Evolutionary conservation across 345 rosid genomes (phyloP), one percentile per base, ranked within the genome.

Genomic region (Eutrema japonicum): DNA sequence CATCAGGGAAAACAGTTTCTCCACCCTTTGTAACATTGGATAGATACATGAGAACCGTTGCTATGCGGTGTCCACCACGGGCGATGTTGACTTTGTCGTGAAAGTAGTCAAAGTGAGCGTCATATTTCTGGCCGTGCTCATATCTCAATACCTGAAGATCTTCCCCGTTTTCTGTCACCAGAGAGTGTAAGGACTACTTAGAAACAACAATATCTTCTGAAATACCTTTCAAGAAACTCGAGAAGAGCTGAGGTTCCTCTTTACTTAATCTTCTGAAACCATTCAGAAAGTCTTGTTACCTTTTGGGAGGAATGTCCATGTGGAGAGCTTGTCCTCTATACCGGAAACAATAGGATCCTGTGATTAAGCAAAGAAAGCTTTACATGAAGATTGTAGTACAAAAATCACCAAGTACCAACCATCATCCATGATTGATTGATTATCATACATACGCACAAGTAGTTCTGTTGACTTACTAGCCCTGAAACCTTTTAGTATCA

Each of bases 281-380:
- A 70, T 26, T 57, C 29, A 58, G 29, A 37, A 36, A 29, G 70
- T 45, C 18, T 32, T 29, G 48, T 59, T 69, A 94, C 96, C 98
- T 89, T 88, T 94, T 66, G 97, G 98, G 58, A 94, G 98, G 73
- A 94, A 94, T 33, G 98, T 86, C 97, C 98, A 94, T 50, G 96
- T 82, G 41, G 95, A 81, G 71, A 94, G 88, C 84, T 94, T 94
- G 50, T 89, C 98, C 76, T 94, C 98, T 69, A 94, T 86, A 53
- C 97, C 96, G 27, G 83, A 82, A 82, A 94, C 82, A 33, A 94
- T 89, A 45, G 95, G 93, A 86, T 94, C 97, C 97, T 91, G 76
- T 16, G 71, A 58, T 64, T 51, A 12, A 65, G 49, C 66, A 64
- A 64, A 55, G 46, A 62, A 41, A 68, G 13, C 38, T 63, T 61